A percentile compares a stretch with the other conserved stretches of the same genome.
Evolutionary conservation across 1,284 basidiomycete genomes (phyloP).

Genomic region (Omphalotus olearius): DNA sequence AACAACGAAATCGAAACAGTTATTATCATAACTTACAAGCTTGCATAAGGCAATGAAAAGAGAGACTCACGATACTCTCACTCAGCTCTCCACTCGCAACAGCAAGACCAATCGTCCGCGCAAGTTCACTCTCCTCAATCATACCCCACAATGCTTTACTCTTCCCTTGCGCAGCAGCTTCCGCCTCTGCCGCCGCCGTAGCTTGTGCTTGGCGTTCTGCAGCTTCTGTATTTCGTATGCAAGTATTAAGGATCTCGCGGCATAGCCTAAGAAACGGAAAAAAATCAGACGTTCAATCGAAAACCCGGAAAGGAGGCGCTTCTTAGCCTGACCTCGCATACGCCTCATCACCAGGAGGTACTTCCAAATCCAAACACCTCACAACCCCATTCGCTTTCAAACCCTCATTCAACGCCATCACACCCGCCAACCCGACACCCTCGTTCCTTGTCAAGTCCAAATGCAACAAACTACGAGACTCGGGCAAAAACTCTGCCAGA

Average conservation of each 20-base stretch:
- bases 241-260: constrained; percentile 75
- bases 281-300: constrained; percentile 7
- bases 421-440: constrained; percentile 78
- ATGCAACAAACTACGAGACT: constrained; percentile 29
- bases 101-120: constrained; percentile 53
- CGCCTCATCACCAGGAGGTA: constrained; percentile 85
- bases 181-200: constrained; percentile 19
- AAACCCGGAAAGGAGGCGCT: neutral
- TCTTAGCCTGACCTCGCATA: constrained; percentile 62
- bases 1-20: neutral
- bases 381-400: constrained; percentile 81
- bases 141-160: constrained; percentile 73
- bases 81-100: constrained; percentile 59
- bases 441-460: constrained; percentile 73
- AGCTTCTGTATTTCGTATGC: constrained; percentile 88
- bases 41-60: neutral
- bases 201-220: constrained; percentile 50
- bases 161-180: constrained; percentile 19
- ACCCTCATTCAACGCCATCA: constrained; percentile 87
- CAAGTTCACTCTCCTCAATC: constrained; percentile 78
- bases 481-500: constrained; percentile 93
- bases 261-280: constrained; percentile 48
- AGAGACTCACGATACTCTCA: neutral
- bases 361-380: constrained; percentile 91
- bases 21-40: constrained; percentile 13